These are phyloP conservation scores for Aspergillus coremiiformis DNA, from an alignment of 495 filamentous ascomycete genomes.

Conservation along the genomic window DNA sequence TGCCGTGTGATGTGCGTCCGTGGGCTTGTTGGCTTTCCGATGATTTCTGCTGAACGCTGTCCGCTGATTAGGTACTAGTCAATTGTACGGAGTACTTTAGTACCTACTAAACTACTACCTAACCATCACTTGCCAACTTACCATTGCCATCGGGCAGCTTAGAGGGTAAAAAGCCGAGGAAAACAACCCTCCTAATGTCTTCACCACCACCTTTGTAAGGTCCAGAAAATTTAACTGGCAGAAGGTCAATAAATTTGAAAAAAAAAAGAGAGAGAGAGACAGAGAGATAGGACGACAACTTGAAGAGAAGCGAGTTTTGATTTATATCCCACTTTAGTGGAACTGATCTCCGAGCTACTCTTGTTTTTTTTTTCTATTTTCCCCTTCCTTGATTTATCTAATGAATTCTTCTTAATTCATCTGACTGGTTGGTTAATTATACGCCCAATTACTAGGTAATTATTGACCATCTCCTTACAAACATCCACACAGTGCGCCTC, in stretches of 20 bases:
- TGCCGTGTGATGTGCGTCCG: neutral
- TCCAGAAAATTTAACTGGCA: neutral
- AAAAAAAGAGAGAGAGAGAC: too few species aligned
- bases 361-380: neutral
- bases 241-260: too few species aligned
- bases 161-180: neutral
- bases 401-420: neutral
- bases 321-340: neutral
- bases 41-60: neutral
- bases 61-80: neutral
- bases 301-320: neutral
- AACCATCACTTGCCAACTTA: neutral
- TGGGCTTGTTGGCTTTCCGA: neutral
- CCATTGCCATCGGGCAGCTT: neutral
- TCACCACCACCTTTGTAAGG: neutral
- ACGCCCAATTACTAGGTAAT: neutral
- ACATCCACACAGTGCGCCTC: slow-evolving; percentile 5
- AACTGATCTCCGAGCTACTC: neutral
- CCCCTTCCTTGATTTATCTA: neutral
- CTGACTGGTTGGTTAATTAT: neutral
- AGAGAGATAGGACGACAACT: neutral
- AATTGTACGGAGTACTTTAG: too few species aligned
- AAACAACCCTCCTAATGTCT: neutral
- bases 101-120: neutral
- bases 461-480: slow-evolving; percentile 2